Percentiles rank a stretch among this genome's conserved stretches.
phyloP scores from a whole-genome alignment of 148 eudicot species.

The Rhododendron kiyosumense region DNA sequence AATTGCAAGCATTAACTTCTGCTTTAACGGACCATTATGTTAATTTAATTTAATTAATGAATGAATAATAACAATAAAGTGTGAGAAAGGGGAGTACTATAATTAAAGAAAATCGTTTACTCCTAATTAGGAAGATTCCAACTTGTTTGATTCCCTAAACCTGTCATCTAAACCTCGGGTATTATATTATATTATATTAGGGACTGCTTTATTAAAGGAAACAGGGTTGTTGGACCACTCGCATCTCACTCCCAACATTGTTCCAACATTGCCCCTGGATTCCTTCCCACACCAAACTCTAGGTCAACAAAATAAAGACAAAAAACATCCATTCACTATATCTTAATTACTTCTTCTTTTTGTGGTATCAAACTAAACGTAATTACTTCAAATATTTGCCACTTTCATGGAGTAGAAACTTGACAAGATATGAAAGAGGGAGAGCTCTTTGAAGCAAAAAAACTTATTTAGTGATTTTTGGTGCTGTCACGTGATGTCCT shows the following conservation, averaged over 20 bases:
- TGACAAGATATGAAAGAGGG: neutral
- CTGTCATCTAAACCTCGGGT: neutral
- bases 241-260: neutral
- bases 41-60: no score
- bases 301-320: constrained; percentile 6
- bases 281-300: constrained; percentile 10
- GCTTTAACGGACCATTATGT: neutral
- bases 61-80: neutral
- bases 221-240: constrained; percentile 5
- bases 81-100: neutral
- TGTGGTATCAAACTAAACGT: neutral
- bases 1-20: neutral
- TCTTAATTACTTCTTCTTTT: neutral
- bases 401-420: neutral
- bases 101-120: neutral
- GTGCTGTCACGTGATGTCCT: no score
- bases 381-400: neutral
- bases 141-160: constrained; percentile 11
- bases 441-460: no score
- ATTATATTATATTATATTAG: neutral
- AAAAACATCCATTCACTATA: neutral
- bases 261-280: constrained; percentile 12
- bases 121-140: neutral
- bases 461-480: no score
- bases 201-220: constrained; percentile 2